These are phyloP conservation scores for Urostyla sp. DNA, from an alignment of 73 alveolate species.

Conservation along the genomic window DNA sequence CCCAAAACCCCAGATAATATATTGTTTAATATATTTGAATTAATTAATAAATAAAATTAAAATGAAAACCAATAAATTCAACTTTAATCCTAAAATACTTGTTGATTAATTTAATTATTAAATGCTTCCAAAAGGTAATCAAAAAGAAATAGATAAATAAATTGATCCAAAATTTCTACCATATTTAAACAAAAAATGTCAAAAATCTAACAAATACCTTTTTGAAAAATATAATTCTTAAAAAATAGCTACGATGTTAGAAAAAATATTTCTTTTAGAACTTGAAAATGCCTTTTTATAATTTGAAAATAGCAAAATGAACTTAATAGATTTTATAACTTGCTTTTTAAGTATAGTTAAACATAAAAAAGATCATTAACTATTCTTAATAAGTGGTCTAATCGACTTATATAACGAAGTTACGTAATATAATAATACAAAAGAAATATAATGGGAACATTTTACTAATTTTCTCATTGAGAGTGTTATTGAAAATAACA, in stretches of 20 bases:
- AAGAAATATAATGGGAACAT: constrained; percentile 64
- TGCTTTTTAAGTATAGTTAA: constrained; percentile 58
- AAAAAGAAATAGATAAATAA: too few relatives aligned
- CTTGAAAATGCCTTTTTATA: constrained; percentile 59
- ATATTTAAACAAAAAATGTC: constrained; percentile 2
- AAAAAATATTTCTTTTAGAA: constrained; percentile 61
- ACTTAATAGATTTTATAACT: constrained; percentile 46
- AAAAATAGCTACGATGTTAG: constrained; percentile 65
- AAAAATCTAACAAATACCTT: constrained; percentile 27
- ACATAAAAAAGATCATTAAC: constrained; percentile 52
- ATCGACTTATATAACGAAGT: constrained; percentile 66
- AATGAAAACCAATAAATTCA: too few relatives aligned
- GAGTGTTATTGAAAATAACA: constrained; percentile 69
- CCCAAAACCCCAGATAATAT: too few relatives aligned
- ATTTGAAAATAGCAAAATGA: constrained; percentile 51
- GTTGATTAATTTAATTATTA: too few relatives aligned
- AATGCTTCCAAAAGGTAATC: too few relatives aligned
- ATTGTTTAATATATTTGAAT: too few relatives aligned
- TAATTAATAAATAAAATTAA: too few relatives aligned
- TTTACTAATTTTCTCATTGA: constrained; percentile 69
- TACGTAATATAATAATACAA: constrained; percentile 57
- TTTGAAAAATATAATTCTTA: constrained; percentile 56
- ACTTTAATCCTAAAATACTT: too few relatives aligned
- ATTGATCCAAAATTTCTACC: too few relatives aligned
- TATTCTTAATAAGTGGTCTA: constrained; percentile 56